phyloP scores from a whole-genome alignment of 2,329 filamentous ascomycete genomes.

The Botrytis aclada region DNA sequence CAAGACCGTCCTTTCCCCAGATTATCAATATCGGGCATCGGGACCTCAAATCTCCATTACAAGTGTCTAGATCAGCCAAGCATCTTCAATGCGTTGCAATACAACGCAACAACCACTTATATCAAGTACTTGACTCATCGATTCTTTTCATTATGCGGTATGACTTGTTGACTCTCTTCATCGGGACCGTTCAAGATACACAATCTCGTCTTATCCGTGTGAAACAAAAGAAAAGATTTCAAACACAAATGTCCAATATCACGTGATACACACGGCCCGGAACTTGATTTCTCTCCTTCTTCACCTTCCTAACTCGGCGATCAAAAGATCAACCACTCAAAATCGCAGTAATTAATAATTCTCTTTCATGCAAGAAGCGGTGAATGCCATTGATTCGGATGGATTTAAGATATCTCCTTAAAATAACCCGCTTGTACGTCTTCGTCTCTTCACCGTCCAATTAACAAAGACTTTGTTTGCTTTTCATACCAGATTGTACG shows the following conservation, averaged over 20 bases:
- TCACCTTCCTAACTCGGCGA: background rate
- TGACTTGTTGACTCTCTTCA: background rate
- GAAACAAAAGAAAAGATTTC: background rate
- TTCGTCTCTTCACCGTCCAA: background rate
- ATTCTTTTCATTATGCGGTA: background rate
- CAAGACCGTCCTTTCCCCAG: background rate
- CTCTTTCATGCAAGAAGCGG: background rate
- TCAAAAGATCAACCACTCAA: background rate
- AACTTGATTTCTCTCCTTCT: background rate
- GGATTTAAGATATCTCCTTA: conserved; percentile 7
- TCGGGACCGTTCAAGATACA: background rate
- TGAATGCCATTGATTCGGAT: background rate
- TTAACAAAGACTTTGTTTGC: background rate
- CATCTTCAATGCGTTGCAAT: background rate
- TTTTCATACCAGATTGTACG: background rate
- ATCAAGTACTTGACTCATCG: background rate
- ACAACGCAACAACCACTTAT: background rate
- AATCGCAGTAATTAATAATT: background rate
- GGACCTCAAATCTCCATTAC: background rate
- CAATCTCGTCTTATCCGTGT: background rate
- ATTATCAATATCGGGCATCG: background rate
- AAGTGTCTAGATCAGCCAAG: background rate
- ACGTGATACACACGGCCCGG: background rate
- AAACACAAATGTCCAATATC: background rate
- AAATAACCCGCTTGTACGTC: background rate